Percentiles rank a stretch among this genome's conserved stretches.
Evolutionary conservation across 768 basidiomycete genomes (phyloP).

Genomic region (Lactarius deliciosus): DNA sequence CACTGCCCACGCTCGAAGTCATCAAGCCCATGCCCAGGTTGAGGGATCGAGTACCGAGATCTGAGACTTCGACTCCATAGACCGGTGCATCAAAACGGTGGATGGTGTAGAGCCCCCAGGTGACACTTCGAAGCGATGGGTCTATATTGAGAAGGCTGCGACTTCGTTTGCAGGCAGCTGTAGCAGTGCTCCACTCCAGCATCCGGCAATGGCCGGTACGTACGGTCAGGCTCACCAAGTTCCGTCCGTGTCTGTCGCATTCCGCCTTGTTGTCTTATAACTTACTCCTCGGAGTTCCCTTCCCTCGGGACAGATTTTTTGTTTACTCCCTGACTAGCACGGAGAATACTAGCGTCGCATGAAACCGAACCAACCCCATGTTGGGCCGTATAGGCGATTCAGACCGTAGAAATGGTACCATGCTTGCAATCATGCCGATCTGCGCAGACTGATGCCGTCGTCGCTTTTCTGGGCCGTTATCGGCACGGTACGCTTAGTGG

Average conservation of each 20-base stretch:
- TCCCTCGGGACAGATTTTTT: too few relatives aligned
- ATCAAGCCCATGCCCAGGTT: too few relatives aligned
- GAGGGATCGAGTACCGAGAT: too few relatives aligned
- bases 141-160: too few relatives aligned
- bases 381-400: background rate
- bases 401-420: background rate
- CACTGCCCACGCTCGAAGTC: too few relatives aligned
- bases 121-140: too few relatives aligned
- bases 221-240: background rate
- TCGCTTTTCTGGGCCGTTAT: background rate
- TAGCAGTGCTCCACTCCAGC: too few relatives aligned
- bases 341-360: background rate
- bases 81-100: too few relatives aligned
- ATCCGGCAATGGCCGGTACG: too few relatives aligned
- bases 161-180: background rate
- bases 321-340: background rate
- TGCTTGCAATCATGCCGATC: background rate
- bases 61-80: too few relatives aligned
- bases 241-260: background rate
- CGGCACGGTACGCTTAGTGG: background rate
- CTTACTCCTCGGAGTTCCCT: background rate
- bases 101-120: too few relatives aligned
- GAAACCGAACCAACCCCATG: background rate
- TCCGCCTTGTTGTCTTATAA: background rate
- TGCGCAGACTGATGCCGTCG: background rate